Percentiles rank a stretch among this genome's conserved stretches.
These are phyloP conservation scores for Phellinidium pouzarii DNA, from an alignment of 1,284 basidiomycete genomes.

Conservation along the genomic window DNA sequence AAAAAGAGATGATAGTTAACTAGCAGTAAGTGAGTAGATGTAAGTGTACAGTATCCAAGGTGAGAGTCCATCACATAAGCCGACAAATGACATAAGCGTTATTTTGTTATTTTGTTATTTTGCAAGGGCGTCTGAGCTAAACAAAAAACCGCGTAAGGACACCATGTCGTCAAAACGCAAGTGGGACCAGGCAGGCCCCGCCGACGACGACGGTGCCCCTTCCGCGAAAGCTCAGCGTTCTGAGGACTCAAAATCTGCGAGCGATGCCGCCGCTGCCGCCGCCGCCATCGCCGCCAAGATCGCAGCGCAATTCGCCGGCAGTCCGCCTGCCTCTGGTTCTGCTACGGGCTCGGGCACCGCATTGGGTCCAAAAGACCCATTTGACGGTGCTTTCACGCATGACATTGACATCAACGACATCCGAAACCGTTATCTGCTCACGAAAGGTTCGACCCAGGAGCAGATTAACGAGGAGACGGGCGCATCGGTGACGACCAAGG, in stretches of 20 bases:
- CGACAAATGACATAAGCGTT: neutral
- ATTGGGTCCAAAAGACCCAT: slow-evolving; percentile 52
- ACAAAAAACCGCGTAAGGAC: neutral
- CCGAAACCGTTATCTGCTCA: slow-evolving; percentile 91
- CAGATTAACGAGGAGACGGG: slow-evolving; percentile 90
- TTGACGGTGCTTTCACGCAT: slow-evolving; percentile 80
- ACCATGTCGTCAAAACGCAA: slow-evolving; percentile 61
- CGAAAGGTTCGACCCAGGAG: slow-evolving; percentile 88
- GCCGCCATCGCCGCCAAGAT: slow-evolving; percentile 90
- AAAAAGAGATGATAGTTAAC: too few species aligned
- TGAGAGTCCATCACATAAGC: neutral
- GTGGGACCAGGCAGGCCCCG: slow-evolving; percentile 62
- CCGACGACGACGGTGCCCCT: slow-evolving; percentile 32
- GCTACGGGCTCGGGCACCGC: slow-evolving; percentile 34
- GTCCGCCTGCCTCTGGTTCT: slow-evolving; percentile 20
- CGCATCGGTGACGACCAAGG: slow-evolving; percentile 85
- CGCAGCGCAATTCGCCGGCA: slow-evolving; percentile 71
- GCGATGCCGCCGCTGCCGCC: slow-evolving; percentile 73
- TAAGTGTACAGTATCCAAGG: too few species aligned
- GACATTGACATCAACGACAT: slow-evolving; percentile 98
- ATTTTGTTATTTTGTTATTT: too few species aligned
- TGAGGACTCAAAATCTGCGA: slow-evolving; percentile 59
- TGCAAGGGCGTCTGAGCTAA: neutral
- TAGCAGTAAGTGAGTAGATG: too few species aligned
- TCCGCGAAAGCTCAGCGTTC: slow-evolving; percentile 42